Base-by-base conservation (phyloP, 192 early-diverging fungal genomes). In the Coemansia sp. region DNA sequence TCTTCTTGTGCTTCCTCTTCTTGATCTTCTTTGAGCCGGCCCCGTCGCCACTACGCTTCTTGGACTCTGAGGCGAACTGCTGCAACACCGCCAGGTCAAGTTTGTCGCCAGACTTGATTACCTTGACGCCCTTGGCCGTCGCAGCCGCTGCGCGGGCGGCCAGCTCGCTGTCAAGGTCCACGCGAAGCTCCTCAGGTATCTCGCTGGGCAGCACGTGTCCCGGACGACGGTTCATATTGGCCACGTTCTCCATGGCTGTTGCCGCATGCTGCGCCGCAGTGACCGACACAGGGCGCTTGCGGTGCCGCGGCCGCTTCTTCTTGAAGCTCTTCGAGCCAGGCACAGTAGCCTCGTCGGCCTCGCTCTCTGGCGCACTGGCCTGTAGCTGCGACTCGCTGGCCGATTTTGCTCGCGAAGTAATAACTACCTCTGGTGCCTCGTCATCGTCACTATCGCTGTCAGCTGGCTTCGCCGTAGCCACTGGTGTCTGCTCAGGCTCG, bases 41-140 rank as follows among this genome's bases (percentile, higher is more conserved):
- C 5, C 17, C 53, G 0, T 37, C 34, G 37, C 33, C 34, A 22
- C 35, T 26, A 18, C 57, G 57, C 41, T 38, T 50, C 32, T 56
- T 46, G 26, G 53, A 61, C 59, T 72, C 57, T 37, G 56, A 41
- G 22, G 69, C 68, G 57, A 80, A 80, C 44, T 72, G 62, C 34
- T 60, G 60, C 37, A 80, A 59, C 53, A 73, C 52, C 21, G 76
- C 68, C 24, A 57, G 32, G 48, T 80, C 76, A n/a, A 80, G 63
- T 35, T 48, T 58, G 41, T 60, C 57, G 55, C 34, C 52, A 12
- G 39, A 10, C 18, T 36, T 43, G 26, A 34, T 24, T 0, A 39
- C 43, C 8, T 35, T 27, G 10, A 35, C 26, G 21, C 50, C 34
- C 52, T 58, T 38, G 26, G 60, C 40, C 2, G 41, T 10, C 9